Evolutionary conservation across 257 asterid species (phyloP), one percentile per base, ranked within the genome.

Genomic region (Gentiana dahurica): DNA sequence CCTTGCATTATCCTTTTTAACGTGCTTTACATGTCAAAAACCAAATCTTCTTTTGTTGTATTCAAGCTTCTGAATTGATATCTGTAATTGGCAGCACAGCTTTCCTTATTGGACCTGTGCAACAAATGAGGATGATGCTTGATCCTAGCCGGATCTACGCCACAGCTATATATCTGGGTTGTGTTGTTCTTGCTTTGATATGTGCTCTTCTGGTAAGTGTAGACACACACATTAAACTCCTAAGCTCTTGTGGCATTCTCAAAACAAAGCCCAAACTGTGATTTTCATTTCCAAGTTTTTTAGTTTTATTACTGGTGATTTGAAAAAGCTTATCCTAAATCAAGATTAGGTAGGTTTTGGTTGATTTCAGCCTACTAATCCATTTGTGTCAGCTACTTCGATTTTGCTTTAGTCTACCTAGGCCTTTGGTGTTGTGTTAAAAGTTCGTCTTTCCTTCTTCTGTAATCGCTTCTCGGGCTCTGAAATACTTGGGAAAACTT

Each of bases 161-260:
- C 47, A 83, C 94, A 3, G 74, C 81, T 48, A 64, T 92, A 53
- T 92, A 88, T 59, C 63, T 62, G 4, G 97, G 94, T 12, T 79
- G 87, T 67, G 94, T 84, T 57, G 59, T 81, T 45, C 49, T 88
- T 57, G 97, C 99, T 73, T 95, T 92, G 59, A 77, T 88, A 53
- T 88, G 90, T 75, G 97, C 97, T 57, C 97, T 87, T 65, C 54
- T 72, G 95, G 98, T 91, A 72, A 82, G 91, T 67, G n/a, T 36
- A 57, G 38, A 33, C 36, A 15, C 48, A n/a, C 10, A 34, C 6
- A 44, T 2, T 47, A 46, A 33, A 34, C 24, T 24, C 24, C 24
- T 24, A 24, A 55, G 12, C 24, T 54, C 4, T 54, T 8, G 34
- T 51, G 59, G 34, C n/a, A 7, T 43, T 51, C n/a, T 34, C 8